Base-by-base conservation (phyloP, 768 basidiomycete genomes). In the Termitomyces sp. region DNA sequence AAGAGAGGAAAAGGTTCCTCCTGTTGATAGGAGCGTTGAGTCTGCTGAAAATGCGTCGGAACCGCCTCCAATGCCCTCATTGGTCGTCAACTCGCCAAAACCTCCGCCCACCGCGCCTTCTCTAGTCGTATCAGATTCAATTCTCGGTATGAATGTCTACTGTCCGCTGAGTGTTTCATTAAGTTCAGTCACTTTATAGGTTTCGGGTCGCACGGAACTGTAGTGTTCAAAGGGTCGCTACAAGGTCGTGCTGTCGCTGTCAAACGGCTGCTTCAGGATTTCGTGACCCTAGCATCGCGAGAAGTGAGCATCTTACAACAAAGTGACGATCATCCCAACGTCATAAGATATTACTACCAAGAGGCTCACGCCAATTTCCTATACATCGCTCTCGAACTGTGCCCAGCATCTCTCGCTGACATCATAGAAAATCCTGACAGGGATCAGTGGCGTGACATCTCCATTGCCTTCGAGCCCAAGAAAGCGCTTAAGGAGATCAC, bases 211-310 rank as follows among this genome's bases (percentile, higher is more conserved):
- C 94, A 98, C 66, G 97, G 97, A 6, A 99, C 97, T 0, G 90
- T 98, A 42, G 97, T 99, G 3, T 94, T 85, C 73, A 83, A 89
- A 66, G 97, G 96, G 3, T 90, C 94, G 7, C 83, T 98, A n/a
- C 96, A 98, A 74, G 94, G 93, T 0, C 88, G 97, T 53, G 90
- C 96, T 0, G 97, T 99, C 0, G 97, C 97, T n/a, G 94, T 99
- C 57, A 98, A 99, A 71, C 91, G 97, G 0, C 82, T 99, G 3
- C 81, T 98, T 7, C 89, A 88, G 63, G 95, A 98, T 71, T 98
- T 98, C 65, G 92, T 96, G 55, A 96, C 94, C 0, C 85, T 99
- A 37, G 95, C 95, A 7, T 80, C 87, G 4, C 90, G 95, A 47
- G 97, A 99, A 77, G 94, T 98, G 27, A 86, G 86, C 66, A 85